Evolutionary conservation across 306 rosid genomes (phyloP).

Genomic region (Biancaea sappan): DNA sequence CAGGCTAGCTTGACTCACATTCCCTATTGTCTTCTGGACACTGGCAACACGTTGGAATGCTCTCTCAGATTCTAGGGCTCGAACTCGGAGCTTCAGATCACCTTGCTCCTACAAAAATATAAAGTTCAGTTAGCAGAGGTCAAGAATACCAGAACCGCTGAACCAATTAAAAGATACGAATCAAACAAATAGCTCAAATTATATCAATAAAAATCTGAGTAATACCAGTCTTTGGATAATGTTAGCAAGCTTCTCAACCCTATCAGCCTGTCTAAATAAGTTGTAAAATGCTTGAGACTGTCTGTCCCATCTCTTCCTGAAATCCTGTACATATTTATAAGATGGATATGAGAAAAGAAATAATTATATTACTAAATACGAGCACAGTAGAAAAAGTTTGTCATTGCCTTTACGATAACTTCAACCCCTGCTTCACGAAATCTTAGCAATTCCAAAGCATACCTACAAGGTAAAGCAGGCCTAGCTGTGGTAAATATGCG

Average conservation of each 20-base stretch:
- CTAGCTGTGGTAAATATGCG: constrained; percentile 36
- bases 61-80: constrained; percentile 96
- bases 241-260: constrained; percentile 92
- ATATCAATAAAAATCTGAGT: constrained; percentile 14
- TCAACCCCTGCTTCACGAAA: constrained; percentile 98
- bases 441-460: constrained; percentile 89
- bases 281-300: constrained; percentile 89
- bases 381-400: constrained; percentile 19
- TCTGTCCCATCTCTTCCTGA: constrained; percentile 86
- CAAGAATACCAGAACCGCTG: constrained; percentile 20
- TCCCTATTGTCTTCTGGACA: constrained; percentile 86
- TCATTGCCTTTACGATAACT: constrained; percentile 77
- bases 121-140: constrained; percentile 21
- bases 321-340: constrained; percentile 62
- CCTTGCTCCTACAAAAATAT: constrained; percentile 87
- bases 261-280: constrained; percentile 96
- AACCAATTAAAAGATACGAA: constrained; percentile 30
- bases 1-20: constrained; percentile 67
- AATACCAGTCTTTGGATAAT: constrained; percentile 79
- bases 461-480: constrained; percentile 58
- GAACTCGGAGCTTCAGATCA: constrained; percentile 94
- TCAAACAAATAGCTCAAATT: constrained; percentile 30
- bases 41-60: constrained; percentile 95
- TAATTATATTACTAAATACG: constrained; percentile 24
- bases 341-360: constrained; percentile 41